These are phyloP conservation scores for Lepidium aucheri DNA, from an alignment of 345 rosid genomes.

Conservation along the genomic window DNA sequence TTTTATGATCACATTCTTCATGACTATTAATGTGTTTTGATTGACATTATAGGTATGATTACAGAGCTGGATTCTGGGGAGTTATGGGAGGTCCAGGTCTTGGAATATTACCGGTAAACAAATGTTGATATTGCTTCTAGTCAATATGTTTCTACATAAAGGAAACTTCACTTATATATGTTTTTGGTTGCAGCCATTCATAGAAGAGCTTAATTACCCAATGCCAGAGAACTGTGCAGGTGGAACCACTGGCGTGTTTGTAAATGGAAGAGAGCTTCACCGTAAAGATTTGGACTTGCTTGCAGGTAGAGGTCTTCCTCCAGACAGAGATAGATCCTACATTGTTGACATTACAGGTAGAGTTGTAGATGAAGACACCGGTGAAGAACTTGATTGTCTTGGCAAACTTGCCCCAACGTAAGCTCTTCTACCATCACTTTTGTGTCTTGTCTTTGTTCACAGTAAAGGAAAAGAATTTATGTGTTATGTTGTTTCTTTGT, in stretches of 20 bases:
- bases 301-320: constrained; percentile 66
- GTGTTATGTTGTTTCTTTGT: not conserved
- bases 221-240: constrained; percentile 75
- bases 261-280: constrained; percentile 89
- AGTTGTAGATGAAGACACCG: constrained; percentile 80
- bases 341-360: constrained; percentile 69
- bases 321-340: constrained; percentile 63
- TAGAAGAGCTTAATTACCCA: constrained; percentile 70
- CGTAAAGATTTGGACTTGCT: constrained; percentile 78
- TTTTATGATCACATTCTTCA: not conserved
- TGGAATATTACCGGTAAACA: constrained; percentile 77
- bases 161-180: not conserved
- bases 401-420: constrained; percentile 97
- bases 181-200: constrained; percentile 53
- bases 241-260: constrained; percentile 68
- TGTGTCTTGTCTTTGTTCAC: not conserved
- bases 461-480: not conserved
- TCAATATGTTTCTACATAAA: not conserved
- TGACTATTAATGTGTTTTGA: not conserved
- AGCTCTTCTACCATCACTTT: constrained; percentile 9
- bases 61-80: constrained; percentile 94
- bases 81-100: constrained; percentile 75
- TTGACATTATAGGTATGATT: constrained; percentile 66
- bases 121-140: not conserved
- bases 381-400: constrained; percentile 84